Evolutionary conservation across 257 asterid species (phyloP).

Genomic region (Salvia miltiorrhiza): DNA sequence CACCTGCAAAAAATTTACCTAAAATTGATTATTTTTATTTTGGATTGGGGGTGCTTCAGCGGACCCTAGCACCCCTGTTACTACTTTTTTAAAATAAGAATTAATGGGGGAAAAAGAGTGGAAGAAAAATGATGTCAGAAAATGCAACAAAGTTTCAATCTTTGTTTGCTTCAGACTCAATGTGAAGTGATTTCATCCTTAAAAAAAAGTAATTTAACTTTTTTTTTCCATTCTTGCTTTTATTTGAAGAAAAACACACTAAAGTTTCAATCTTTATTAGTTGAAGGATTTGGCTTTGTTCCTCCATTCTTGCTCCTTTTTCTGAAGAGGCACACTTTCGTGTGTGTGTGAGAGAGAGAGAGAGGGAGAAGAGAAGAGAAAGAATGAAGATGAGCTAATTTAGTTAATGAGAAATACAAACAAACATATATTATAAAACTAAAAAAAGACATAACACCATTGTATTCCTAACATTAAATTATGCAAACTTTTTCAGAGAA

Average conservation of each 20-base stretch:
- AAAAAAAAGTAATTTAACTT: too few relatives aligned
- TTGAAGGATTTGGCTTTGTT: not conserved
- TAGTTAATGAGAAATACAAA: not conserved
- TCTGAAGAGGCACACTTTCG: not conserved
- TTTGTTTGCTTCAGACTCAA: not conserved
- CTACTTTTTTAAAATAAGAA: too few relatives aligned
- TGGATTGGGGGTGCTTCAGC: too few relatives aligned
- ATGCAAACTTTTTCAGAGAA: not conserved
- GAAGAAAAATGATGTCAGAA: not conserved
- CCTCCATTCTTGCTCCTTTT: not conserved
- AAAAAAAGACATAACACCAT: not conserved
- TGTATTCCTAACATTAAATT: not conserved
- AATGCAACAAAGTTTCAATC: slow-evolving; percentile 10
- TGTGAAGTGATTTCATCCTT: too few relatives aligned
- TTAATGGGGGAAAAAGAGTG: not conserved
- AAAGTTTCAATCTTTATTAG: not conserved
- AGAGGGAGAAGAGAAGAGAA: not conserved
- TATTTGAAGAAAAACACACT: not conserved
- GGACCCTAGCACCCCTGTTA: too few relatives aligned
- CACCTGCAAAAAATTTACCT: slow-evolving; percentile 30
- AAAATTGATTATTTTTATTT: not conserved
- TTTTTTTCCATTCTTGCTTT: not conserved
- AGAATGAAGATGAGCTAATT: not conserved
- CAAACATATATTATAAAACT: too few relatives aligned
- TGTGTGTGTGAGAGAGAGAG: not conserved